Evolutionary conservation across 202 grass and related monocot species (phyloP), one percentile per base, ranked within the genome.

Genomic region (Schoenoplectus triqueter): DNA sequence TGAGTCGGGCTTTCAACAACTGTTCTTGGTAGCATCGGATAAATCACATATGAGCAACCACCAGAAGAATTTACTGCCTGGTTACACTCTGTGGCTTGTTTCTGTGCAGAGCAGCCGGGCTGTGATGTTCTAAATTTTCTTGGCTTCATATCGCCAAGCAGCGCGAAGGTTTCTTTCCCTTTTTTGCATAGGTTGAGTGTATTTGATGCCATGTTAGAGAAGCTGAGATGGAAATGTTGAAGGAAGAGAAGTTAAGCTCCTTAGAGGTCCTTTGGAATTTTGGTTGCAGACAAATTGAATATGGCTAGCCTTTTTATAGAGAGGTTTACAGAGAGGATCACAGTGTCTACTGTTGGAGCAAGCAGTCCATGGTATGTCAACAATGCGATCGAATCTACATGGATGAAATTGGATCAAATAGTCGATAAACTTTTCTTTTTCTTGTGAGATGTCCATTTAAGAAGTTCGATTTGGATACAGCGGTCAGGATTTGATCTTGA

Each of bases 271-370:
- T 45, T 69, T 15, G 39, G 42, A 68, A 49, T 14, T 66, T 56
- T 83, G 81, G 65, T 83, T 17, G 78, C 64, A 20, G 40, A 83
- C 1, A 5, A 68, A 40, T 66, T 54, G 8, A 21, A 45, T 81
- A 64, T 82, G 61, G 19, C 51, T 40, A 77, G 50, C 21, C 61
- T 47, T 83, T 83, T 83, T 83, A 83, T 70, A 83, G 81, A 69
- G 64, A 52, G 22, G 20, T 18, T 31, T 1, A 48, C 5, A 15
- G 56, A 31, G 31, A 31, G 31, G 31, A 31, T 14, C 56, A 14
- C 17, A 62, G 15, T 7, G 6, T 51, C 14, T 66, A 48, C 44
- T 65, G 15, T 81, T 20, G 8, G 41, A 0, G 1, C 6, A 31
- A 31, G 3, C 18, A 15, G 19, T 59, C 73, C 55, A 76, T 40